Evolutionary conservation across 495 filamentous ascomycete species (phyloP), one percentile per base, ranked within the genome.

Genomic region (Aspergillus leporis): DNA sequence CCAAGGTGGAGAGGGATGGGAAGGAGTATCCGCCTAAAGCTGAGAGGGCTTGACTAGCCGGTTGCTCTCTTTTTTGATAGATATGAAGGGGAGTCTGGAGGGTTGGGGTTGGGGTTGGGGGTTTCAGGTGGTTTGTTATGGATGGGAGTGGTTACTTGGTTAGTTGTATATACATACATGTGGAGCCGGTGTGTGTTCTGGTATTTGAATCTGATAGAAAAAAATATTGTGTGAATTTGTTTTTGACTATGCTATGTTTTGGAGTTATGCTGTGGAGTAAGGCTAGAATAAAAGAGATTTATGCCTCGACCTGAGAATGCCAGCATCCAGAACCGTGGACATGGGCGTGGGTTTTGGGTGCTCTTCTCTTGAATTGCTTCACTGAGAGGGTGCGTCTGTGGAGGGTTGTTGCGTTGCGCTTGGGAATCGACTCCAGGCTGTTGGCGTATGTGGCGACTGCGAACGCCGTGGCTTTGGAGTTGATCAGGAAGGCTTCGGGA

Each of bases 11-110:
- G 65, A 75, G 72, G 12, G 80, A 82, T 9, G 87, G 85, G 1
- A 83, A 84, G 68, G 60, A 75, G 56, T 89, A 89, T 66, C 87
- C 86, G 46, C 87, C 86, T 10, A 81, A 81, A 77, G 83, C 80
- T 30, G 78, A 74, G 30, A 78, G 75, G 30, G 38, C 38, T 5
- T 65, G 70, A 71, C 77, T 54, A 60, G 56, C 34, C 70, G 69
- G 70, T 55, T 76, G 43, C 56, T 52, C 47, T 60, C 53, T 41
- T 66, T 56, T 64, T 43, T 66, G 60, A 64, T n/a, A 23, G 13
- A 32, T 45, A 22, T 19, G 23, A 13, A 34, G 25, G 38, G 52
- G 36, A 18, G 48, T 41, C 59, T 12, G 18, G 13, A 32, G 13
- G 49, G 28, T 1, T 18, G 28, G 1, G 22, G 43, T 7, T 53